A percentile compares a stretch with the other conserved stretches of the same genome.
Conservation (phyloP, 2,329 filamentous ascomycete species). For the Ophiostoma quercus region DNA sequence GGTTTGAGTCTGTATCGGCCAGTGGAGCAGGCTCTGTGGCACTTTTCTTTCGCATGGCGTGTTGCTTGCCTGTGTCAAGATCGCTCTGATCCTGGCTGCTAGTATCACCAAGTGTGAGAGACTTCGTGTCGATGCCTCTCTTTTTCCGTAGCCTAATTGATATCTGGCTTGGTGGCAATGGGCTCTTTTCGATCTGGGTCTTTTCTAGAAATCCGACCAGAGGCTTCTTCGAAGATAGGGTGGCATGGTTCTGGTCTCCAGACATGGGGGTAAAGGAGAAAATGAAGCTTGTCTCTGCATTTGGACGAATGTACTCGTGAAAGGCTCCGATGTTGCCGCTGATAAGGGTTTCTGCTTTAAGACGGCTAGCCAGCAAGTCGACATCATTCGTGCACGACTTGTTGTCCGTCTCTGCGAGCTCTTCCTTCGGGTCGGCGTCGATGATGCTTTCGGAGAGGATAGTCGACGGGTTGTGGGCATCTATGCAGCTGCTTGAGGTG, state of each 20-base stretch:
- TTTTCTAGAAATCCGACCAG: conserved; percentile 19
- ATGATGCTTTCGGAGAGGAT: not conserved
- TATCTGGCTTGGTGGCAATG: not conserved
- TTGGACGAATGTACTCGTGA: conserved; percentile 15
- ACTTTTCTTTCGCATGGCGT: not conserved
- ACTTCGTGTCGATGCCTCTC: not conserved
- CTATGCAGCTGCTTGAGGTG: not conserved
- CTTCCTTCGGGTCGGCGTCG: not conserved
- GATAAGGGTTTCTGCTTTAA: not conserved
- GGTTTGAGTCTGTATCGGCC: not conserved
- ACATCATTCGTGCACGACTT: not conserved
- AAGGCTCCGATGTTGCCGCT: conserved; percentile 15
- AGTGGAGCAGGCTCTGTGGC: not conserved
- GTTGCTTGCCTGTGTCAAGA: not conserved
- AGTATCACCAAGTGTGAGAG: not conserved
- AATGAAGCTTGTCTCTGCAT: conserved; percentile 15
- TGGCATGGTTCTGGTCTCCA: not conserved
- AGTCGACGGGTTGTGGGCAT: not conserved
- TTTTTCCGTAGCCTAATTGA: not conserved
- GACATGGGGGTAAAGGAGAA: conserved; percentile 24
- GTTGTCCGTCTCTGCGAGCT: not conserved
- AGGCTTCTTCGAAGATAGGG: not conserved
- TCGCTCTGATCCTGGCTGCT: not conserved
- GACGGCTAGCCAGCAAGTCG: not conserved
- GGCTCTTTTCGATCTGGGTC: not conserved